Conservation (phyloP, 2,329 filamentous ascomycete genomes). For the Colletotrichum gloeosporioides region DNA sequence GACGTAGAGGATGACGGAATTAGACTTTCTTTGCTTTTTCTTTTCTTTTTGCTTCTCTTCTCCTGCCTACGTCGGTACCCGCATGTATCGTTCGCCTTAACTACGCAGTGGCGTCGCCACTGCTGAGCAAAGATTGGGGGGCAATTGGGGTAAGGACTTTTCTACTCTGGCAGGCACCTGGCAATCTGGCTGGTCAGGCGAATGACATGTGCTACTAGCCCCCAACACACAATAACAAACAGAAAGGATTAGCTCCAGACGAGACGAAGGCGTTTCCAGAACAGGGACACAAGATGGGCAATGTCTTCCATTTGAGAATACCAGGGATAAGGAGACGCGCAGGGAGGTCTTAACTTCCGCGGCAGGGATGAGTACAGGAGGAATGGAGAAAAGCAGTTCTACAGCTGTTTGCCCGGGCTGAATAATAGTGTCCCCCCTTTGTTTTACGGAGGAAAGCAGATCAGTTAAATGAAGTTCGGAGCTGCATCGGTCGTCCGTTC, state of each 20-base stretch:
- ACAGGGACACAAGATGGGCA: not conserved
- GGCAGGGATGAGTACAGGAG: not conserved
- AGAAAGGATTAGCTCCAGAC: not conserved
- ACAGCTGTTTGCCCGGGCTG: not conserved
- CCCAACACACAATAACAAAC: not conserved
- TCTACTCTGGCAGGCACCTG: not conserved
- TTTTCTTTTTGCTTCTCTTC: not conserved
- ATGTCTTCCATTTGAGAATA: not conserved
- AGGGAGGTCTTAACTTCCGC: not conserved
- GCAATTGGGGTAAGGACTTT: not conserved
- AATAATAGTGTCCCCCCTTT: not conserved
- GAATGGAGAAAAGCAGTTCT: not conserved
- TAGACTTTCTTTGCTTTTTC: not conserved
- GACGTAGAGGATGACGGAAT: not conserved
- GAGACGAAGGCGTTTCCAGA: not conserved
- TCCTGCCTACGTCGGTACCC: not conserved
- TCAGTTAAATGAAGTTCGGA: not conserved
- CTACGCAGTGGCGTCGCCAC: not conserved
- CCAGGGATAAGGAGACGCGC: not conserved
- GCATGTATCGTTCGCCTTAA: not conserved
- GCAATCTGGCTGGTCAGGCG: not conserved
- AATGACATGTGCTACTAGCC: conserved; percentile 3
- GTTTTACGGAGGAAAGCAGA: not conserved
- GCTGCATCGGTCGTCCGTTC: not conserved
- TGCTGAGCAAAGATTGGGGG: not conserved